Base-by-base conservation (phyloP, 345 rosid species). In the Gossypioides kirkii region DNA sequence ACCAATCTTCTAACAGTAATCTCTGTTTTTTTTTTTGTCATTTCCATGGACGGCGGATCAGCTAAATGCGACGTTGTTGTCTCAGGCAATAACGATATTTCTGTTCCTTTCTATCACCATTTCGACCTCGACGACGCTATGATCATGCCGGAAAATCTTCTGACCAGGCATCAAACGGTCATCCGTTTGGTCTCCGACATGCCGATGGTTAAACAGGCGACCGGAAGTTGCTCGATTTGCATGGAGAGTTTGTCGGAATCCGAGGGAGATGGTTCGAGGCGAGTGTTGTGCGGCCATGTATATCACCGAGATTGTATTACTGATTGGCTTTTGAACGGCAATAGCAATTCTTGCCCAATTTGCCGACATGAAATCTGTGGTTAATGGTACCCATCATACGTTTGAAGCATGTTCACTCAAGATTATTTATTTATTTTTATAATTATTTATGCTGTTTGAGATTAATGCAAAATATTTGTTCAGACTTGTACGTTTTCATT, bases 81-180 rank as follows among this genome's bases (percentile, higher is more conserved):
- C 12, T 43, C 70, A 7, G 18, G 18, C 32, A 36, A 17, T 58
- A 17, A 32, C 17, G 17, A 8, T 53, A 8, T 18, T 41, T 1
- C 71, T 66, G 71, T 14, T 26, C 42, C 58, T 18, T 10, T 58
- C 11, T 5, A 46, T 3, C 54, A 22, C 23, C 4, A 52, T 6
- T 52, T 72, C 47, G 75, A 72, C 59, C 69, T 72, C 12, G 75
- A 61, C n/a, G 69, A 46, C 1, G 69, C 59, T 11, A 32, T 72
- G 9, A 14, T 25, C 32, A 25, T 72, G 59, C 60, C 69, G 49
- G 53, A 43, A 56, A 59, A 59, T 14, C 23, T 36, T 5, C 13
- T 1, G 2, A 58, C 25, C 22, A 16, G 42, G 17, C 42, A 13
- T 9, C 58, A 26, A 68, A n/a, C 58, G 2, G 42, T 43, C 26